Conservation (phyloP, 1,139 yeast genomes). For the Nadsonia starkeyi-henricii region DNA sequence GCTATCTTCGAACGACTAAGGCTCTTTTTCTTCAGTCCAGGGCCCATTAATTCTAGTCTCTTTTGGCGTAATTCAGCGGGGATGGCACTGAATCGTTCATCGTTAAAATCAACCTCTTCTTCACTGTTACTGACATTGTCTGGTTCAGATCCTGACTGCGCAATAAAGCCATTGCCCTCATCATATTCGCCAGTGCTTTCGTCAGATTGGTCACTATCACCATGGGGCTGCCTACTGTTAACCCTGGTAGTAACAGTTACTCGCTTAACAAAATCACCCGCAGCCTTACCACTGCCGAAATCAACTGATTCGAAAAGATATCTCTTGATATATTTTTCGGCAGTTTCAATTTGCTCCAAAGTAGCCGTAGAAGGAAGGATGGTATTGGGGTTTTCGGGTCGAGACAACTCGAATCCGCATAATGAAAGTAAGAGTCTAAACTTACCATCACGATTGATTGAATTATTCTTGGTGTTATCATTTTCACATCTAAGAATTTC, state of each 20-base stretch:
- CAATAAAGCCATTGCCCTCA: slow-evolving; percentile 1
- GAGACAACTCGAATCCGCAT: slow-evolving; percentile 15
- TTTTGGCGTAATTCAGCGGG: slow-evolving; percentile 5
- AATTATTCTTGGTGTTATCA: slow-evolving; percentile 7
- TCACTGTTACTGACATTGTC: slow-evolving; percentile 6
- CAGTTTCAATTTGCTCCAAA: slow-evolving; percentile 14
- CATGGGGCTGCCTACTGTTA: background rate
- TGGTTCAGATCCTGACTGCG: background rate
- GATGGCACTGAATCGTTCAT: slow-evolving; percentile 12
- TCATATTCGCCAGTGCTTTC: slow-evolving; percentile 4
- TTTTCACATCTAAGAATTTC: slow-evolving; percentile 3
- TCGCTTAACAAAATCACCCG: slow-evolving; percentile 20
- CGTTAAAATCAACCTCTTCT: slow-evolving; percentile 11
- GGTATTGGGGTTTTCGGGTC: slow-evolving; percentile 7
- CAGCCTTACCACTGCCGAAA: slow-evolving; percentile 33
- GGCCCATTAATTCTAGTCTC: background rate
- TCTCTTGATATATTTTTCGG: slow-evolving; percentile 19
- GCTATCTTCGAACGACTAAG: slow-evolving; percentile 3
- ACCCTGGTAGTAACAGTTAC: background rate
- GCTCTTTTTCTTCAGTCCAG: slow-evolving; percentile 6
- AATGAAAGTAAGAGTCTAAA: slow-evolving; percentile 18
- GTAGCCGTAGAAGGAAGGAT: slow-evolving; percentile 13
- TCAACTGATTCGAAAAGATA: slow-evolving; percentile 22
- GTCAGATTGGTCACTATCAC: background rate
- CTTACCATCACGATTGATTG: slow-evolving; percentile 17